These are phyloP conservation scores for Coniochaeta ligniaria DNA, from an alignment of 2,329 filamentous ascomycete species.

Conservation along the genomic window DNA sequence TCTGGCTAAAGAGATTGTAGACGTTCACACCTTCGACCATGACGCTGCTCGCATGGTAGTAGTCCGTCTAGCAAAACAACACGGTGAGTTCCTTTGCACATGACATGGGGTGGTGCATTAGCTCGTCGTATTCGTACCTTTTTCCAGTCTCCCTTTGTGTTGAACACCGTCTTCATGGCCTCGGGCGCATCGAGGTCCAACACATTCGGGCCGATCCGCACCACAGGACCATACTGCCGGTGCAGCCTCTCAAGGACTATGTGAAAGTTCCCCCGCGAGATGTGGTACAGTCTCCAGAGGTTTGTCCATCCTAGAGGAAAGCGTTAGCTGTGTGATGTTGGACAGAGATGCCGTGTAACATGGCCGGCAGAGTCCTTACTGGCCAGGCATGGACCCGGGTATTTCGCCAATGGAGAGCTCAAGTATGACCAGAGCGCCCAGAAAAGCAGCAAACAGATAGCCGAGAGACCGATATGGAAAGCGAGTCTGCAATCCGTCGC, in stretches of 20 bases:
- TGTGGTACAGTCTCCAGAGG: constrained; percentile 23
- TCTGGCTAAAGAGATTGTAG: constrained; percentile 29
- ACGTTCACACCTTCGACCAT: constrained; percentile 25
- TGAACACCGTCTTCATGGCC: constrained; percentile 29
- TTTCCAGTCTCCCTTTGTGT: constrained; percentile 21
- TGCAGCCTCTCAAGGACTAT: constrained; percentile 22
- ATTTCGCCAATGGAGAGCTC: constrained; percentile 10
- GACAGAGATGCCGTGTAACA: neutral
- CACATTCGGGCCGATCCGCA: constrained; percentile 33
- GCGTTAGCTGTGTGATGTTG: neutral
- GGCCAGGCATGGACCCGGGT: constrained; percentile 13
- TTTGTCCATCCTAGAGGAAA: constrained; percentile 22
- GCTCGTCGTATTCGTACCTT: constrained; percentile 11
- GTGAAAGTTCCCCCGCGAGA: constrained; percentile 16
- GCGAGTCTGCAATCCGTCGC: neutral
- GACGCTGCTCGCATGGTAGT: constrained; percentile 26
- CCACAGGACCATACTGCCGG: constrained; percentile 27
- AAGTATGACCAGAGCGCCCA: constrained; percentile 5
- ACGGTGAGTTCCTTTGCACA: neutral
- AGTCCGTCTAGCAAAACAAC: constrained; percentile 22
- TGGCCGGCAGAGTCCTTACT: constrained; percentile 2
- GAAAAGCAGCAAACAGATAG: neutral
- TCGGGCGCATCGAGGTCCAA: constrained; percentile 49
- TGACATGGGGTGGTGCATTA: neutral
- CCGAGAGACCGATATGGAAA: neutral